A percentile compares a stretch with the other conserved stretches of the same genome.
These are phyloP conservation scores for Citrus cavaleriei DNA, from an alignment of 345 rosid species.

Conservation along the genomic window DNA sequence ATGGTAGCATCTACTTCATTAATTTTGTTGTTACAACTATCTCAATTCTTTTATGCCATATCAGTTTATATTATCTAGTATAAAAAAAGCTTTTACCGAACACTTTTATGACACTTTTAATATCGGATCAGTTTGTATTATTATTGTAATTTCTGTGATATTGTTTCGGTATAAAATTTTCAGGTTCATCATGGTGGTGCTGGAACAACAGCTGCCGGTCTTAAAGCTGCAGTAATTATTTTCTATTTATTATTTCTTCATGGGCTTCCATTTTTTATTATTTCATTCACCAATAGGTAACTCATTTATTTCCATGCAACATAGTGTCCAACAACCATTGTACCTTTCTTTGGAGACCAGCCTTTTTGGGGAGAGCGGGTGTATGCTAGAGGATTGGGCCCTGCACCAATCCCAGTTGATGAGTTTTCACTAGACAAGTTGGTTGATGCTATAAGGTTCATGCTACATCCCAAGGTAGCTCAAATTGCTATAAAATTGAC, in stretches of 20 bases:
- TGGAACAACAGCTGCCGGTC: no score
- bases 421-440: slow-evolving; percentile 46
- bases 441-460: slow-evolving; percentile 48
- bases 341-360: slow-evolving; percentile 65
- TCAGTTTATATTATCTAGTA: not conserved
- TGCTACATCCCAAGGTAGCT: slow-evolving; percentile 44
- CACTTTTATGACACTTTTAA: not conserved
- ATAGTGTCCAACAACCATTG: slow-evolving; percentile 54
- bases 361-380: slow-evolving; percentile 64
- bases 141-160: not conserved
- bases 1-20: not conserved
- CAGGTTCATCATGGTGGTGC: no score
- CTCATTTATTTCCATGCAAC: no score
- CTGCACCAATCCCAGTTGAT: slow-evolving; percentile 49
- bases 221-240: no score
- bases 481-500: not conserved
- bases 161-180: not conserved
- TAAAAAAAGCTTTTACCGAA: not conserved
- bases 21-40: not conserved
- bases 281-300: not conserved
- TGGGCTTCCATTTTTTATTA: not conserved
- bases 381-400: slow-evolving; percentile 52
- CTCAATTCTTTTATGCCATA: not conserved
- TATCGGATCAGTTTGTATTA: not conserved
- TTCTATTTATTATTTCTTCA: no score